These are phyloP conservation scores for Terana coerulea DNA, from an alignment of 768 basidiomycete genomes.

Conservation along the genomic window DNA sequence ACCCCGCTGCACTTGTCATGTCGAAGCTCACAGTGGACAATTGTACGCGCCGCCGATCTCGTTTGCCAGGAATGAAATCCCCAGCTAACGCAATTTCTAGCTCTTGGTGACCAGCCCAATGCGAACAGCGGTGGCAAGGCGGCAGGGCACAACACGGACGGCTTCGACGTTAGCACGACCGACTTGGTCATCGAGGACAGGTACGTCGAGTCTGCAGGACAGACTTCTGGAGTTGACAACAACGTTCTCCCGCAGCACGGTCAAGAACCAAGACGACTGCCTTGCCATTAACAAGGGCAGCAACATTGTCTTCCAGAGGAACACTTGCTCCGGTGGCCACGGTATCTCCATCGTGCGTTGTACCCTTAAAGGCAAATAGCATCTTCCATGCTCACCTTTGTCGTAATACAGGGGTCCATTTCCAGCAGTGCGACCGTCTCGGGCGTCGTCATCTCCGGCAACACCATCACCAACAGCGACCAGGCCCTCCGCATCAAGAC, in stretches of 20 bases:
- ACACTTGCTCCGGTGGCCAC: slow-evolving; percentile 56
- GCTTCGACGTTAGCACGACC: slow-evolving; percentile 25
- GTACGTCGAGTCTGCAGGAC: slow-evolving; percentile 1
- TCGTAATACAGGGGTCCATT: too few relatives aligned
- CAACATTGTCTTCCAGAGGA: slow-evolving; percentile 36
- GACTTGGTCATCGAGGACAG: slow-evolving; percentile 25
- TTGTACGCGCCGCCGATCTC: slow-evolving; percentile 33
- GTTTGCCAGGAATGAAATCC: neutral
- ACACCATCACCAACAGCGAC: slow-evolving; percentile 49
- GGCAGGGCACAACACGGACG: slow-evolving; percentile 42
- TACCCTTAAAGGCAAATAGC: too few relatives aligned
- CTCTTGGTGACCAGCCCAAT: slow-evolving; percentile 49
- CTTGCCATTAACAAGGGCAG: slow-evolving; percentile 45
- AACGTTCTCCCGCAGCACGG: slow-evolving; percentile 7
- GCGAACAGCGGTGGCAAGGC: slow-evolving; percentile 43
- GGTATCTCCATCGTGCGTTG: slow-evolving; percentile 66
- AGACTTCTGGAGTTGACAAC: neutral
- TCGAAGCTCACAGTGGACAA: slow-evolving; percentile 49
- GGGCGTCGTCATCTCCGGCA: slow-evolving; percentile 43
- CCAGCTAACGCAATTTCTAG: slow-evolving; percentile 35
- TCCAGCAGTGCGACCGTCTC: slow-evolving; percentile 41
- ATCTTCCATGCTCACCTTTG: neutral
- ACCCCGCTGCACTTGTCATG: slow-evolving; percentile 34
- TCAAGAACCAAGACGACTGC: slow-evolving; percentile 48
- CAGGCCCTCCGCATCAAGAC: slow-evolving; percentile 65